Evolutionary conservation across 768 basidiomycete genomes (phyloP), one percentile per base, ranked within the genome.

Genomic region (Mrakia gelida): DNA sequence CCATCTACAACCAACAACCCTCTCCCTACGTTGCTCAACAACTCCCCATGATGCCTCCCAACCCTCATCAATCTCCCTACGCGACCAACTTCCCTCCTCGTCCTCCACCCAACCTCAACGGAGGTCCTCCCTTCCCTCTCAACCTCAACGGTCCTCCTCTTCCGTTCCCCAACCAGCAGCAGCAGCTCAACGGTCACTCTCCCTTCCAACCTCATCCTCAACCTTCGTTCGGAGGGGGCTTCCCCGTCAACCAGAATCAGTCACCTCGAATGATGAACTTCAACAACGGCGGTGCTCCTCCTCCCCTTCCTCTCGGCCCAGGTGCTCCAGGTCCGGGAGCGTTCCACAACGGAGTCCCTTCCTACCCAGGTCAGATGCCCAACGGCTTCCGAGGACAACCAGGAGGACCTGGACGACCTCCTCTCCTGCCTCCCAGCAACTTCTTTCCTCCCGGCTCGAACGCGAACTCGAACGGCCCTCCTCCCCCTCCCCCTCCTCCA

Each of bases 271-370:
- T 59, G 59, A 10, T 13, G 5, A 59, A 59, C 49, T 52, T 52
- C 49, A 52, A 52, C 18, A 52, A 52, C 49, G 49, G 49, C n/a
- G 59, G 59, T 16, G n/a, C n/a, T n/a, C 59, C 59, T 59, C 59
- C 59, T 59, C 59, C 26, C 59, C 28, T 59, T 59, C 59, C 59
- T 59, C 59, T 59, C 59, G 59, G 59, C 59, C 59, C 59, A n/a
- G 26, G 26, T 7, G 38, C 34, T 41, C 67, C 67, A 26, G 34
- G 34, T 26, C 67, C 38, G 10, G 67, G 67, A 34, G 67, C 67
- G 9, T 43, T 70, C 67, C 34, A 70, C 38, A 70, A 70, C 34
- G 67, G 67, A 18, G 67, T 41, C 32, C 67, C 67, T 26, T n/a
- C 26, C 38, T 70, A 41, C 26, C 67, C 67, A 41, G 38, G 67